Percentiles rank a stretch among this genome's conserved stretches.
Conservation (phyloP, 1,284 basidiomycete species). For the Wolfiporia cocos region DNA sequence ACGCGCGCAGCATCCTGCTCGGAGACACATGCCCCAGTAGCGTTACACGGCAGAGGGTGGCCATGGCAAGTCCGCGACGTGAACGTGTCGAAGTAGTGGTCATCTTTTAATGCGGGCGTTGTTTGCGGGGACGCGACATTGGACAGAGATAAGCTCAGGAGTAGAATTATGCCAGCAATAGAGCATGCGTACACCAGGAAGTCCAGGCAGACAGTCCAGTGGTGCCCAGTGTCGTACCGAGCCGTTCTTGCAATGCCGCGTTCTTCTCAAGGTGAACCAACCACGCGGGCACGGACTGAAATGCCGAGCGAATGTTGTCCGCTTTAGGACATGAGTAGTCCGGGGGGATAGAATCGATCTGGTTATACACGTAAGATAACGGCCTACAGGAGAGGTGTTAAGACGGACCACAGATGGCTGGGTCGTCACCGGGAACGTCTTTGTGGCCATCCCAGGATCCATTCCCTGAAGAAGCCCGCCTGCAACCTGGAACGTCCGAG, state of each 20-base stretch:
- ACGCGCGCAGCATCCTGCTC: slow-evolving; percentile 38
- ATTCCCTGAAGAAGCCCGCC: slow-evolving; percentile 45
- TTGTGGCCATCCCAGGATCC: slow-evolving; percentile 32
- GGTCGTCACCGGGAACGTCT: slow-evolving; percentile 35
- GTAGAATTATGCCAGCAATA: slow-evolving; percentile 1
- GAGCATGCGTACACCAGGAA: slow-evolving; percentile 31
- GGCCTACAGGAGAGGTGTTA: neutral
- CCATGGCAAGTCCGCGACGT: slow-evolving; percentile 42
- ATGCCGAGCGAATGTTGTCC: slow-evolving; percentile 34
- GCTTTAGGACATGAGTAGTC: slow-evolving; percentile 43
- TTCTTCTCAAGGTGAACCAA: slow-evolving; percentile 40
- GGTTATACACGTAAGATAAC: neutral
- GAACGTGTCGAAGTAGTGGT: slow-evolving; percentile 44
- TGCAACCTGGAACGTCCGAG: slow-evolving; percentile 45
- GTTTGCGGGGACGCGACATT: neutral
- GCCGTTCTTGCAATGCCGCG: slow-evolving; percentile 31
- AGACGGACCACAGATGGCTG: slow-evolving; percentile 27
- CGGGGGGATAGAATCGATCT: slow-evolving; percentile 48
- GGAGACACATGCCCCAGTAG: slow-evolving; percentile 37
- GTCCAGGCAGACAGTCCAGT: slow-evolving; percentile 37
- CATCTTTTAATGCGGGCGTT: slow-evolving; percentile 24
- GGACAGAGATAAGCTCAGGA: slow-evolving; percentile 1
- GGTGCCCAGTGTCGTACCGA: slow-evolving; percentile 42
- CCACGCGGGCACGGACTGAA: slow-evolving; percentile 44
- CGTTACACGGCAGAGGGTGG: slow-evolving; percentile 43